Evolutionary conservation across 495 filamentous ascomycete species (phyloP), one percentile per base, ranked within the genome.

Genomic region (Aspergillus hancockii): DNA sequence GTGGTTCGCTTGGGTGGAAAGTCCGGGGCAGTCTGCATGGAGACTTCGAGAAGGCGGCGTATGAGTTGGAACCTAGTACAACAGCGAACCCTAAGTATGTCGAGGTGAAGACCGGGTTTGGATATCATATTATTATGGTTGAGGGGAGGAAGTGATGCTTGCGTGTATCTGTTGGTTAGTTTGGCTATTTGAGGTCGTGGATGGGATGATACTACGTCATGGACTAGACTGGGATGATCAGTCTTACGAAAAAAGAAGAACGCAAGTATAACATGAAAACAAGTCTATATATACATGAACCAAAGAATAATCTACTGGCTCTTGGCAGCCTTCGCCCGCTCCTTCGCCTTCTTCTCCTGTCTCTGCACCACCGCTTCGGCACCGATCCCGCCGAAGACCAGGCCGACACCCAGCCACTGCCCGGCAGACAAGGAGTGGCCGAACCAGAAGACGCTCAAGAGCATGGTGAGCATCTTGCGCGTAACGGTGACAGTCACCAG

Each of bases 401-500:
- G 81, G 0, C 81, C 87, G 41, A 98, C 92, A 53, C 94, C 94
- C 28, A 96, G 78, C 90, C 91, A 91, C 76, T 98, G 94, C 79
- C 93, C 95, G 36, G 78, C 73, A 21, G 83, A 88, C 53, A 98
- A 79, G 52, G 82, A 83, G 70, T 98, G 95, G 30, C 95, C 94
- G 73, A 97, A 98, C 79, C 90, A 91, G 53, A 98, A 79, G 25
- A 98, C 94, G 59, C 89, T 93, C 45, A 98, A 81, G 60, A 98
- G 89, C 94, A 98, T 98, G 58, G 92, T 97, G 68, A 97, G 81
- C 95, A 98, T 98, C 78, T 98, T 98, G 62, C 94, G 81, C 46
- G 94, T 98, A 12, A 98, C 94, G 2, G 93, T 98, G 0, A 98
- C 92, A 10, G 94, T 98, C 13, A 97, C 94, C 28, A 98, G 86